These are phyloP conservation scores for Porodaedalea pini DNA, from an alignment of 1,284 basidiomycete genomes.

Conservation along the genomic window DNA sequence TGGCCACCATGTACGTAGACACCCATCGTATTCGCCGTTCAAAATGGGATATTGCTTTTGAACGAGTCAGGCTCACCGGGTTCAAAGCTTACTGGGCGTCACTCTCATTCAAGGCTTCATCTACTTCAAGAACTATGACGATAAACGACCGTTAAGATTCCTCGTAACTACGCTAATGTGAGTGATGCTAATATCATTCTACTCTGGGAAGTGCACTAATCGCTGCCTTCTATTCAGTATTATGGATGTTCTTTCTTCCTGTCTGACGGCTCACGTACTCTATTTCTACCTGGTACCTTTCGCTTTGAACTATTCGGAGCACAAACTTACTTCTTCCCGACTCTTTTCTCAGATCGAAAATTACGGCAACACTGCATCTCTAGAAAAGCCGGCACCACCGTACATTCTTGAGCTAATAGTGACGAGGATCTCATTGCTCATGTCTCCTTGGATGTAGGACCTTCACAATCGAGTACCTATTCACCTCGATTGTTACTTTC, in stretches of 20 bases:
- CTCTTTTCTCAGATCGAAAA: conserved; percentile 6
- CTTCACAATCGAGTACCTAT: conserved; percentile 2
- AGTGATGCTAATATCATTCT: neutral
- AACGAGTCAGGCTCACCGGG: neutral
- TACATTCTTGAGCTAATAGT: neutral
- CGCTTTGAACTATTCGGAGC: neutral
- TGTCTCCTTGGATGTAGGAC: too few relatives aligned
- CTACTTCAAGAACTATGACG: conserved; percentile 4
- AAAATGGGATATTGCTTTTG: neutral
- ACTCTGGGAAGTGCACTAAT: neutral
- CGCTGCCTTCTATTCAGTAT: neutral
- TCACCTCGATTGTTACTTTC: conserved; percentile 4
- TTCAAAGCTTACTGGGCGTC: conserved; percentile 1
- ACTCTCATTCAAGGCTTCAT: conserved; percentile 10
- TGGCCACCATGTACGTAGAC: neutral
- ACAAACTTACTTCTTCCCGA: neutral
- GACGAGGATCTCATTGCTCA: neutral
- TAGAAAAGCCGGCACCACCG: neutral
- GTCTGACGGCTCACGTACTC: neutral
- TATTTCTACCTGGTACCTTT: neutral
- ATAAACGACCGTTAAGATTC: neutral
- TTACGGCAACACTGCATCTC: conserved; percentile 6
- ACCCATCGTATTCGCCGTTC: neutral
- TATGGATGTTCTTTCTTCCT: conserved; percentile 2
- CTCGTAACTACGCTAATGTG: neutral